Base-by-base conservation (phyloP, 257 asterid genomes). In the Mentha longifolia region DNA sequence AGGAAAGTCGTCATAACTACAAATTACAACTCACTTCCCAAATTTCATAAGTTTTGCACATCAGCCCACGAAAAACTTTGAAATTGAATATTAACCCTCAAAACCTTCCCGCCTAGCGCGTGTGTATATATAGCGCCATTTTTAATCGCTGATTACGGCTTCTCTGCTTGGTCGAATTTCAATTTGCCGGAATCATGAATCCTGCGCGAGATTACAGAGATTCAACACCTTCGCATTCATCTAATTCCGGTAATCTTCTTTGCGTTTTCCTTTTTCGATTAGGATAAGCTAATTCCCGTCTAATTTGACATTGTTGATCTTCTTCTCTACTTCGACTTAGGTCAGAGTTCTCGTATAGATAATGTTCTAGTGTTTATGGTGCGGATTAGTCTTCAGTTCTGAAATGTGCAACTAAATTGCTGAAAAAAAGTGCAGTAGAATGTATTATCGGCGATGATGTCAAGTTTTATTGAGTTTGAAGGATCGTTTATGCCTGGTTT, bases 141-240 rank as follows among this genome's bases (percentile, higher is more conserved):
- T n/a, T 37, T 43, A 6, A 19, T 45, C 62, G 19, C 33, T 30
- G 52, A 14, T 56, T 57, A 35, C 16, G 30, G 20, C 25, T 61
- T 50, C 66, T 31, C 42, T 33, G 28, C 78, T 43, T 67, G 52
- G 57, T 33, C 66, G 31, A 73, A 70, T 13, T 5, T 60, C 64
- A 13, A 35, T 70, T 55, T 67, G 73, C 73, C 51, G 67, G 7
- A 33, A 78, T 12, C 71, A 81, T 80, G 87, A 74, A 62, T 50
- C 25, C 77, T 61, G 61, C 47, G 72, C 70, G 77, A 16, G 81
- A 75, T 14, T 75, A 50, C 81, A 75, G 79, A 59, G 88, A 82
- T 65, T 61, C 86, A 17, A 76, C 79, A 28, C 78, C 86, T 71
- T 75, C 89, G 15, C 78, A 57, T 72, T 60, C 39, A 45, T 80